A percentile compares a stretch with the other conserved stretches of the same genome.
phyloP scores from a whole-genome alignment of 768 basidiomycete species.

The Tremella yokohamensis region DNA sequence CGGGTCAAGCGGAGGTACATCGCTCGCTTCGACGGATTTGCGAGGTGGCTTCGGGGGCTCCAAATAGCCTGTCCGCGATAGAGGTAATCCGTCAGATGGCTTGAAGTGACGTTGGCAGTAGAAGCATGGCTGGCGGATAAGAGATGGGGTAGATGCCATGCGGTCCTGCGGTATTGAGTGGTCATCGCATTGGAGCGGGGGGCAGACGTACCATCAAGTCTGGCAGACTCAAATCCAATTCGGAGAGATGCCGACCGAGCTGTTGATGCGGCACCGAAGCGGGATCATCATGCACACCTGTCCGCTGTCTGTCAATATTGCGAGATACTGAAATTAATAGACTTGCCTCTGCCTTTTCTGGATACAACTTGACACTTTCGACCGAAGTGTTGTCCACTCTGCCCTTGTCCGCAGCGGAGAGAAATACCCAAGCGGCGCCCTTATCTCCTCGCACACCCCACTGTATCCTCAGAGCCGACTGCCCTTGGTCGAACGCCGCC shows the following conservation, averaged over 20 bases:
- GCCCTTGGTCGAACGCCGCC: neutral
- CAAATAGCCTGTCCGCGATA: constrained; percentile 7
- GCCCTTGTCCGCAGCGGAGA: neutral
- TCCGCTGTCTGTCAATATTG: neutral
- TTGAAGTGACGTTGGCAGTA: constrained; percentile 15
- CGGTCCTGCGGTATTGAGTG: neutral
- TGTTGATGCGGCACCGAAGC: constrained; percentile 1
- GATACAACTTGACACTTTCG: neutral
- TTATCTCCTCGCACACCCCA: neutral
- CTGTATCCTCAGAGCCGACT: neutral
- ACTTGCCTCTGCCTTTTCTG: neutral
- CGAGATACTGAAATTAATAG: neutral
- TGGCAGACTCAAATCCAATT: constrained; percentile 9
- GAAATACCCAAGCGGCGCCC: neutral
- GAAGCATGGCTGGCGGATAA: constrained; percentile 17
- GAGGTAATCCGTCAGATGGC: constrained; percentile 15
- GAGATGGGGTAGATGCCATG: constrained; percentile 1
- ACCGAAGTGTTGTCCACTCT: neutral
- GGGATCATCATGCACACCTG: constrained; percentile 5
- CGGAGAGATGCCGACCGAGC: constrained; percentile 10
- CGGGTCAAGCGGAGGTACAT: neutral
- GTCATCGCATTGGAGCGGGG: neutral
- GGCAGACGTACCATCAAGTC: constrained; percentile 14
- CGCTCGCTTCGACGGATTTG: neutral
- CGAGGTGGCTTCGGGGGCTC: constrained; percentile 1